Percentiles rank a stretch among this genome's conserved stretches.
Conservation (phyloP, 1,139 yeast genomes). For the Candida buenavistaensis region DNA sequence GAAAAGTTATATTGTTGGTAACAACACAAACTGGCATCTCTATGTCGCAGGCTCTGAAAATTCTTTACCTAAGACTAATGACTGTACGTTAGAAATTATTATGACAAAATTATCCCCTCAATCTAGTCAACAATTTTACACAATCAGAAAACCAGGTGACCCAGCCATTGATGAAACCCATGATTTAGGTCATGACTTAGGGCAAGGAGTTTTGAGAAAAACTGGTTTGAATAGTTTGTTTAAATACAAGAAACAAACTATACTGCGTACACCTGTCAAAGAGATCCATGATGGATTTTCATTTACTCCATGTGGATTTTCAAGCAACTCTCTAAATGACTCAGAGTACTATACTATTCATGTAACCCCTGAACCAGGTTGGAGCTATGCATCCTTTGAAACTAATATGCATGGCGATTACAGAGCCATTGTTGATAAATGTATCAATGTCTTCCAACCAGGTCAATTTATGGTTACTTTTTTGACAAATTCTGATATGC, state of each 20-base stretch:
- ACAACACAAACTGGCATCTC: constrained; percentile 77
- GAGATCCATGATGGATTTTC: constrained; percentile 79
- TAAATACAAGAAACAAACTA: constrained; percentile 19
- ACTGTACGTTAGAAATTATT: constrained; percentile 84
- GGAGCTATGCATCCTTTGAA: constrained; percentile 96
- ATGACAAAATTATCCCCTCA: constrained; percentile 80
- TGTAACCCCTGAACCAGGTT: constrained; percentile 90
- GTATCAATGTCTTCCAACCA: constrained; percentile 6
- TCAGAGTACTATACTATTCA: constrained; percentile 85
- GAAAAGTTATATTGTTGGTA: constrained; percentile 78
- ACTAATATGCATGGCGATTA: constrained; percentile 46
- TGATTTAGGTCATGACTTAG: constrained; percentile 80
- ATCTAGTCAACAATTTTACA: constrained; percentile 61
- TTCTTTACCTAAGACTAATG: constrained; percentile 31
- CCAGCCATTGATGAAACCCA: constrained; percentile 47
- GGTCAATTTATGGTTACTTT: constrained; percentile 7
- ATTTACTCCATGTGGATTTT: constrained; percentile 94
- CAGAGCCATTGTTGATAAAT: constrained; percentile 4
- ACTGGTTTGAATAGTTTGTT: constrained; percentile 66
- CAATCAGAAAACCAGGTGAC: constrained; percentile 56
- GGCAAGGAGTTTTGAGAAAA: constrained; percentile 61
- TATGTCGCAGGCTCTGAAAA: constrained; percentile 57
- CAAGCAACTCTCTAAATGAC: constrained; percentile 76
- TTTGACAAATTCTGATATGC: constrained; percentile 5
- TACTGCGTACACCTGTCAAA: constrained; percentile 19